These are phyloP conservation scores for Aschersonia sp. DNA, from an alignment of 2,329 filamentous ascomycete species.

Conservation along the genomic window DNA sequence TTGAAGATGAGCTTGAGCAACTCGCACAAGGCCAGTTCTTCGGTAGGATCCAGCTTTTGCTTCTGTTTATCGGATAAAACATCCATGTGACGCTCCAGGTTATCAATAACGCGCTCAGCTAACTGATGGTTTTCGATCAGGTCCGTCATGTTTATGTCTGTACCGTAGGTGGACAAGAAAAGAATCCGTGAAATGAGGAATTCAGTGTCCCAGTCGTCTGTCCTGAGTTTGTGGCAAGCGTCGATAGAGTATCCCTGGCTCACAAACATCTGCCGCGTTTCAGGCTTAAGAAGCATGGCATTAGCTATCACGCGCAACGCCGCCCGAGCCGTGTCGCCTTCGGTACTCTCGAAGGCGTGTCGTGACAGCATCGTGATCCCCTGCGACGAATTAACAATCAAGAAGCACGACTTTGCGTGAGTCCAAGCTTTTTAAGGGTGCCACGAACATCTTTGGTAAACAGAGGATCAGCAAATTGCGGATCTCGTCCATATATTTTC, in stretches of 20 bases:
- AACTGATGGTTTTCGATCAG: constrained; percentile 27
- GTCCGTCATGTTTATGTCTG: constrained; percentile 31
- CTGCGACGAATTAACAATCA: constrained; percentile 26
- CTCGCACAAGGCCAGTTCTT: constrained; percentile 68
- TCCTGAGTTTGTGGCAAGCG: constrained; percentile 57
- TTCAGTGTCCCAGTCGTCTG: constrained; percentile 66
- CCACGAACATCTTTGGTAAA: constrained; percentile 58
- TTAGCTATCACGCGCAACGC: constrained; percentile 73
- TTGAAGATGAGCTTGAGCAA: constrained; percentile 85
- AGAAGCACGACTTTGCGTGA: not conserved
- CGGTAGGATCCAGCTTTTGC: constrained; percentile 38
- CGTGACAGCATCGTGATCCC: constrained; percentile 58
- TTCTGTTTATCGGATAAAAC: constrained; percentile 16
- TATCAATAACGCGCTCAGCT: constrained; percentile 47
- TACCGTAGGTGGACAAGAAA: constrained; percentile 32
- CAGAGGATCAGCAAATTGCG: constrained; percentile 61
- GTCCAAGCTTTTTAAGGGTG: not conserved
- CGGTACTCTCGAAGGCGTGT: constrained; percentile 58
- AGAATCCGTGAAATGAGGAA: constrained; percentile 48
- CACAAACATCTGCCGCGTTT: constrained; percentile 28
- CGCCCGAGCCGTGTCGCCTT: constrained; percentile 51
- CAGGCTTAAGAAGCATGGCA: constrained; percentile 40
- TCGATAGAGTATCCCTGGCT: constrained; percentile 39
- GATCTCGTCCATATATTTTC: constrained; percentile 52
- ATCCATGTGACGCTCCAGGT: constrained; percentile 55